Evolutionary conservation across 768 basidiomycete genomes (phyloP).

Genomic region (Russula earlei): DNA sequence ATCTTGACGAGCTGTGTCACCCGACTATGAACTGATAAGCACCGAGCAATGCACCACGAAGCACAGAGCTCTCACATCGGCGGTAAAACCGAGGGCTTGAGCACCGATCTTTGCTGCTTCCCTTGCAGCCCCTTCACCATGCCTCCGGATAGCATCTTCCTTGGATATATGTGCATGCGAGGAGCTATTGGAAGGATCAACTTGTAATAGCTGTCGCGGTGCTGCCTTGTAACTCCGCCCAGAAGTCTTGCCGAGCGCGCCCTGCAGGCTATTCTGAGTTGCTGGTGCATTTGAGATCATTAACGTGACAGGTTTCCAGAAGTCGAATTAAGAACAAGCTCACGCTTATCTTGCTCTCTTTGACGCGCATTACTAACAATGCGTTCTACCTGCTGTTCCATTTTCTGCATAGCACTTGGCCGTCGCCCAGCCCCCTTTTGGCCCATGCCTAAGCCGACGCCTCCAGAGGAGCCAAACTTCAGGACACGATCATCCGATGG

Average conservation of each 20-base stretch:
- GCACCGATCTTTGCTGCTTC: constrained; percentile 70
- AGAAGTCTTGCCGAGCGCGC: constrained; percentile 90
- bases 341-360: constrained; percentile 76
- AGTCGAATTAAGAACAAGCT: constrained; percentile 28
- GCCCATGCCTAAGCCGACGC: constrained; percentile 74
- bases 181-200: constrained; percentile 46
- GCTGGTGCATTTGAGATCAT: constrained; percentile 26
- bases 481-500: constrained; percentile 70
- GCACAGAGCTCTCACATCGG: constrained; percentile 34
- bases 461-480: constrained; percentile 75
- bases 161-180: constrained; percentile 44
- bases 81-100: constrained; percentile 56
- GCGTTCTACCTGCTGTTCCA: constrained; percentile 93
- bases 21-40: constrained; percentile 34
- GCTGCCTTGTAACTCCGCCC: constrained; percentile 91
- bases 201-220: constrained; percentile 92
- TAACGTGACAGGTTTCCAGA: background rate
- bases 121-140: constrained; percentile 50
- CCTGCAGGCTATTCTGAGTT: constrained; percentile 63
- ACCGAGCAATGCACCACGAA: background rate
- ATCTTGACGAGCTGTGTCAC: constrained; percentile 53
- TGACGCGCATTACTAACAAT: constrained; percentile 87
- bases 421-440: constrained; percentile 60
- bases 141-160: constrained; percentile 35
- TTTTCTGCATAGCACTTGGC: constrained; percentile 82